Base-by-base conservation (phyloP, 371 early-diverging fungal genomes). In the Zychaea mexicana region DNA sequence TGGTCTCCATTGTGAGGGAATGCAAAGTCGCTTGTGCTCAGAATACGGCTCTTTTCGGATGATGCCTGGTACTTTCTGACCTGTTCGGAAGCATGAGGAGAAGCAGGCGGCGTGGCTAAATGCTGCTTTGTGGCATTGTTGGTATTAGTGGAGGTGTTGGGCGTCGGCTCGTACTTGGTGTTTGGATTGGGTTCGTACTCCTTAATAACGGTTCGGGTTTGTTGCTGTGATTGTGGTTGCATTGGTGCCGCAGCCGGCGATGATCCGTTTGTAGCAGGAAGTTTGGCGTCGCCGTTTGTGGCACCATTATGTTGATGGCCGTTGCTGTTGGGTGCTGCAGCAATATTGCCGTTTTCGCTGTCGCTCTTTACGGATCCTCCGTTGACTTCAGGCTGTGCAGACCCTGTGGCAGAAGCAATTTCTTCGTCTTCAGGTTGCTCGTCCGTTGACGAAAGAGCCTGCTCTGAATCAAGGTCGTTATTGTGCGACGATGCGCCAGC, bases 1-100 rank as follows among this genome's bases (percentile, higher is more conserved):
- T 53, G 58, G 3, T 55, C 56, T 31, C 56, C 59, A 59, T 65
- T 53, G 53, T 65, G 65, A 13, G 65, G 28, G 28, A 65, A 65
- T 3, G 52, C 58, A 59, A 65, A n/a, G 13, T 65, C 59, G 26
- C 26, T 47, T 15, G 27, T 31, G 13, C 22, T 32, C 12, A 62
- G 55, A 36, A 62, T 7, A 1, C 52, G 26, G 22, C 31, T 39
- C 10, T 54, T 38, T 12, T 62, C 52, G 4, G 21, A 26, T 17
- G 27, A 33, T 46, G 36, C 24, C 24, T 49, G 49, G 24, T 49
- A 49, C 22, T 49, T 49, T 22, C 22, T 49, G 22, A 49, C 49
- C 24, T 49, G 49, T 24, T 49, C 49, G 49, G 49, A 49, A 49
- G 49, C 49, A 24, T 49, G 21, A 49, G 49, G 59, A 28, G 30